A percentile compares a stretch with the other conserved stretches of the same genome.
Conservation (phyloP, 257 asterid genomes). For the Solanum chaucha region DNA sequence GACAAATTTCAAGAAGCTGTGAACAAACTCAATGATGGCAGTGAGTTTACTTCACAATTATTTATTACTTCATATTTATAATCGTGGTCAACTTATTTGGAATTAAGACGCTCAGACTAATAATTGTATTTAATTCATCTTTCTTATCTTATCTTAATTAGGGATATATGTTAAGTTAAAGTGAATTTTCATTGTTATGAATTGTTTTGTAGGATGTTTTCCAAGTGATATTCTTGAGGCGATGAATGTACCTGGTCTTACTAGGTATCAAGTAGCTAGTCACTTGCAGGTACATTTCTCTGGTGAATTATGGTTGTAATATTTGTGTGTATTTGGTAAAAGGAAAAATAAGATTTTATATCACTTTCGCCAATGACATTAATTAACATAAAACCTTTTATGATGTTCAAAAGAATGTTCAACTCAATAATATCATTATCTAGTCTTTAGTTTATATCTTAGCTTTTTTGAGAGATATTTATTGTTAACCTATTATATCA, state of each 20-base stretch:
- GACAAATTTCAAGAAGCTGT: slow-evolving; percentile 2
- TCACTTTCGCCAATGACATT: background rate
- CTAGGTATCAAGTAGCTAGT: background rate
- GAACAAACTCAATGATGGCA: slow-evolving; percentile 16
- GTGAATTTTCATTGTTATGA: background rate
- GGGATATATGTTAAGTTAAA: background rate
- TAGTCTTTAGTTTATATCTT: background rate
- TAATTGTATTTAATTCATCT: background rate
- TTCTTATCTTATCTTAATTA: background rate
- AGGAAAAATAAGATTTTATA: background rate
- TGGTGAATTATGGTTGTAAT: background rate
- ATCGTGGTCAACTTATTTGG: too few species aligned
- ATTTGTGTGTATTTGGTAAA: background rate
- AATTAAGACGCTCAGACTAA: background rate
- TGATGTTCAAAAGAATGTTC: background rate
- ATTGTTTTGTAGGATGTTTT: background rate
- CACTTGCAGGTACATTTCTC: background rate
- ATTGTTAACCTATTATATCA: background rate
- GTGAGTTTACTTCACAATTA: background rate
- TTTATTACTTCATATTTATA: background rate
- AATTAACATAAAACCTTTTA: background rate
- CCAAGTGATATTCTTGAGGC: background rate
- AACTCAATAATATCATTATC: background rate
- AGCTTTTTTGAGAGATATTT: background rate
- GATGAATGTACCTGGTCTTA: background rate